Conservation (phyloP, 2,329 filamentous ascomycete species). For the Stemphylium vesicarium region DNA sequence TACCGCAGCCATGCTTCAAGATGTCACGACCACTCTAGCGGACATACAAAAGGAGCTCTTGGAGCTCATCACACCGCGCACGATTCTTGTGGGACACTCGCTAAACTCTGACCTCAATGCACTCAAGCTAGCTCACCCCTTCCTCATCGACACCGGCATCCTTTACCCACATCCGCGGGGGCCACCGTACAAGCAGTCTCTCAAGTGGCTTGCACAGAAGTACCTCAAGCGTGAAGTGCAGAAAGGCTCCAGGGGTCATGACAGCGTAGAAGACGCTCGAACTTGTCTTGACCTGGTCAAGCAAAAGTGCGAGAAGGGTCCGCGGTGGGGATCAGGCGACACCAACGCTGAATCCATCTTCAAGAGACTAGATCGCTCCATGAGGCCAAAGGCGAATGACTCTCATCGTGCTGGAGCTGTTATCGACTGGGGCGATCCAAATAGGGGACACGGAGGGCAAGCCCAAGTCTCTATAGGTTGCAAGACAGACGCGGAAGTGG, state of each 20-base stretch:
- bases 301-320: conserved; percentile 93
- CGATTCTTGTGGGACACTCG: conserved; percentile 81
- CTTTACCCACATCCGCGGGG: conserved; percentile 91
- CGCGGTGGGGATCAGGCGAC: conserved; percentile 81
- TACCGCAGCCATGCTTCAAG: conserved; percentile 80
- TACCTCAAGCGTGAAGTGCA: conserved; percentile 89
- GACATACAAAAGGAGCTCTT: conserved; percentile 85
- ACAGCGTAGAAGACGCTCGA: conserved; percentile 89
- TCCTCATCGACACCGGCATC: conserved; percentile 89
- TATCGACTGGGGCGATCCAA: conserved; percentile 88
- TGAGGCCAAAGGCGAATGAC: conserved; percentile 55
- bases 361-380: conserved; percentile 69
- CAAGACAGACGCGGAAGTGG: conserved; percentile 63
- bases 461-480: conserved; percentile 64
- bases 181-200: conserved; percentile 83
- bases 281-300: conserved; percentile 93
- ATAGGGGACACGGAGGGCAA: conserved; percentile 63
- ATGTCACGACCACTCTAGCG: conserved; percentile 79
- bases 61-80: conserved; percentile 71
- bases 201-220: conserved; percentile 88
- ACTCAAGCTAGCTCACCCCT: conserved; percentile 85
- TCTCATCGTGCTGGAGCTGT: conserved; percentile 66
- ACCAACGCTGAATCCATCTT: conserved; percentile 87
- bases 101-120: conserved; percentile 84
- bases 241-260: conserved; percentile 78